A percentile compares a stretch with the other conserved stretches of the same genome.
Evolutionary conservation across 192 early-diverging fungal species (phyloP).

Genomic region (Coemansia sp.): DNA sequence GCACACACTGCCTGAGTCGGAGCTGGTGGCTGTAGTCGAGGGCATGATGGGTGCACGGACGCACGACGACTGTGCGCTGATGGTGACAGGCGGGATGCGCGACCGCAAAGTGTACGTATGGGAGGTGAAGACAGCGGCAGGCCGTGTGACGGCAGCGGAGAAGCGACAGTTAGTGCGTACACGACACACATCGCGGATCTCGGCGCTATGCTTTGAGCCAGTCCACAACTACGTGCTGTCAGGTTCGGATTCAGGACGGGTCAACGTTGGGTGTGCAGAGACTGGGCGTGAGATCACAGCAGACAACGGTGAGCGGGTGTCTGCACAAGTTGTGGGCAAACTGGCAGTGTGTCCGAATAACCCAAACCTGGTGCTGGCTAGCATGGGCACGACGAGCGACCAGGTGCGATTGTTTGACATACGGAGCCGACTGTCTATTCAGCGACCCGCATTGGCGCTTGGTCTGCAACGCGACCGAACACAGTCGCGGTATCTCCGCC

Average conservation of each 20-base stretch:
- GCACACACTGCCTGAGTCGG: background rate
- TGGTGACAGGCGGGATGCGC: conserved; percentile 25
- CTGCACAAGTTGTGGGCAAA: conserved; percentile 14
- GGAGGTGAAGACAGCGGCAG: background rate
- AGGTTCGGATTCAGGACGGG: conserved; percentile 24
- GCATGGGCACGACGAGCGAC: conserved; percentile 15
- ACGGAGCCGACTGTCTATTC: conserved; percentile 5
- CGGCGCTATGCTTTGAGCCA: conserved; percentile 29
- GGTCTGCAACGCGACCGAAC: conserved; percentile 13
- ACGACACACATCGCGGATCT: conserved; percentile 24
- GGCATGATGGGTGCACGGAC: conserved; percentile 14
- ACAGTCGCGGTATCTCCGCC: conserved; percentile 31
- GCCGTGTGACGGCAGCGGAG: background rate
- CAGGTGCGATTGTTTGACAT: conserved; percentile 32
- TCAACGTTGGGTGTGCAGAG: conserved; percentile 18
- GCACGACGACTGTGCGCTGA: conserved; percentile 7
- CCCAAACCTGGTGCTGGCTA: conserved; percentile 23
- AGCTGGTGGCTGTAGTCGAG: conserved; percentile 11
- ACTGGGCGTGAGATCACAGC: conserved; percentile 17
- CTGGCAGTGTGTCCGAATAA: conserved; percentile 18
- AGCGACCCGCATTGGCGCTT: conserved; percentile 17
- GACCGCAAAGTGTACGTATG: conserved; percentile 12
- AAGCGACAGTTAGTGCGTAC: conserved; percentile 8
- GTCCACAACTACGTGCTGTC: conserved; percentile 16
- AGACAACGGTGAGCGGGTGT: background rate